Conservation (phyloP, 2,329 filamentous ascomycete species). For the Phaeoacremonium minimum region DNA sequence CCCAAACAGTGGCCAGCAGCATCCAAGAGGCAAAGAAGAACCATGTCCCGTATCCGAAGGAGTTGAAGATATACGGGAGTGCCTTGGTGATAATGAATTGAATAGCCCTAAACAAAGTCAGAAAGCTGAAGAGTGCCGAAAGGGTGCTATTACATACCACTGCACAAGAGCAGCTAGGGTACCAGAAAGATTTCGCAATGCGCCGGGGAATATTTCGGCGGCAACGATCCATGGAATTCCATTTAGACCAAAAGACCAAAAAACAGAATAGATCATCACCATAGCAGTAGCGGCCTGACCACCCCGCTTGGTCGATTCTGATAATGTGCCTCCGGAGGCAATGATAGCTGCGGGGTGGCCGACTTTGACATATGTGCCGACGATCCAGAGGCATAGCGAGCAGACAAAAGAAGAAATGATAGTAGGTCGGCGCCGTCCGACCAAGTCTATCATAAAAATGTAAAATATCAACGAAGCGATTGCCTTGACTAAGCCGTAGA, state of each 20-base stretch:
- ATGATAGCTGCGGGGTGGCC: slow-evolving; percentile 42
- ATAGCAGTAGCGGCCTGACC: slow-evolving; percentile 49
- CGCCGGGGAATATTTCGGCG: slow-evolving; percentile 39
- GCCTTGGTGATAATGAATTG: slow-evolving; percentile 39
- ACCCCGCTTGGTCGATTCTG: slow-evolving; percentile 35
- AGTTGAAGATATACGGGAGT: slow-evolving; percentile 37
- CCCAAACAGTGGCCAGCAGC: slow-evolving; percentile 40
- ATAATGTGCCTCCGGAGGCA: slow-evolving; percentile 32
- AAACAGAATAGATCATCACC: slow-evolving; percentile 50
- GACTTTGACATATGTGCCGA: slow-evolving; percentile 49
- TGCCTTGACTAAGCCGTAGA: slow-evolving; percentile 43
- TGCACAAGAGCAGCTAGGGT: slow-evolving; percentile 34
- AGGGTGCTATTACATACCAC: slow-evolving; percentile 17
- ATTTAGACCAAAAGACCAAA: slow-evolving; percentile 41
- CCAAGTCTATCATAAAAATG: slow-evolving; percentile 31
- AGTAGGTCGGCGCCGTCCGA: slow-evolving; percentile 32
- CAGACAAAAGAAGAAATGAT: slow-evolving; percentile 44
- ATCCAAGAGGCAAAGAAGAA: slow-evolving; percentile 53
- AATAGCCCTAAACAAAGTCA: slow-evolving; percentile 16
- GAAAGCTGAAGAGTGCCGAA: not conserved
- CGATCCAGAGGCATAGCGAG: slow-evolving; percentile 43
- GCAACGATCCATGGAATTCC: slow-evolving; percentile 41
- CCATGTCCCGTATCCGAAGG: slow-evolving; percentile 45
- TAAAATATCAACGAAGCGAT: slow-evolving; percentile 36
- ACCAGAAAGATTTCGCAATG: slow-evolving; percentile 34